These are phyloP conservation scores for Aspergillus bombycis DNA, from an alignment of 2,329 filamentous ascomycete species.

Conservation along the genomic window DNA sequence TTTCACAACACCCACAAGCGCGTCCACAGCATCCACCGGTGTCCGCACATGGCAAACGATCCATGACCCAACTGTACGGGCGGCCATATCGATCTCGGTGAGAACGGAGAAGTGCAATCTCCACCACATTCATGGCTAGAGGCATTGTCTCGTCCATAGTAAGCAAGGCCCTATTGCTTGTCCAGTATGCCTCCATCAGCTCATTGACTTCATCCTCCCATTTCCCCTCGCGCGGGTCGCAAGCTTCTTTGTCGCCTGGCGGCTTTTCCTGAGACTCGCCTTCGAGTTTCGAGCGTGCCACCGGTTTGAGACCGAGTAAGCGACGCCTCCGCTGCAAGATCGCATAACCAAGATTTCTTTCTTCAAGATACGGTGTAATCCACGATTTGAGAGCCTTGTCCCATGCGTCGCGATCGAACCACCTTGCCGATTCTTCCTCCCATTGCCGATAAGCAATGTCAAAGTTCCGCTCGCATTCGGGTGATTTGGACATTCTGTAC, in stretches of 20 bases:
- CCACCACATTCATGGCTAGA: not conserved
- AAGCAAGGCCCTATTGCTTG: not conserved
- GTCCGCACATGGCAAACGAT: not conserved
- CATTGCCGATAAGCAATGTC: not conserved
- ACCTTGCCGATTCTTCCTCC: accelerated
- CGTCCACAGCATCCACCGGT: not conserved
- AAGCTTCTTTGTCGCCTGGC: not conserved
- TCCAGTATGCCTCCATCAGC: not conserved
- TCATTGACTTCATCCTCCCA: not conserved
- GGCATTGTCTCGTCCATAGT: not conserved
- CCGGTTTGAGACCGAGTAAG: not conserved
- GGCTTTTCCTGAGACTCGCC: not conserved
- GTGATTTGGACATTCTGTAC: not conserved
- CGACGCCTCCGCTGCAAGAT: not conserved
- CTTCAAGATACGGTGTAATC: not conserved
- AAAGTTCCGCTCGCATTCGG: not conserved
- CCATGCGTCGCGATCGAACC: not conserved
- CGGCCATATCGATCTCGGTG: not conserved
- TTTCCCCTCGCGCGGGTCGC: not conserved
- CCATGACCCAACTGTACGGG: not conserved
- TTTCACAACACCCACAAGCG: not conserved
- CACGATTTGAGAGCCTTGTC: not conserved
- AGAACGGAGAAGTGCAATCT: not conserved
- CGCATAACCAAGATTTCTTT: not conserved
- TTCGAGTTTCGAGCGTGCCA: not conserved